Evolutionary conservation across 2,329 filamentous ascomycete genomes (phyloP), one percentile per base, ranked within the genome.

Genomic region (Aspergillus uvarum): DNA sequence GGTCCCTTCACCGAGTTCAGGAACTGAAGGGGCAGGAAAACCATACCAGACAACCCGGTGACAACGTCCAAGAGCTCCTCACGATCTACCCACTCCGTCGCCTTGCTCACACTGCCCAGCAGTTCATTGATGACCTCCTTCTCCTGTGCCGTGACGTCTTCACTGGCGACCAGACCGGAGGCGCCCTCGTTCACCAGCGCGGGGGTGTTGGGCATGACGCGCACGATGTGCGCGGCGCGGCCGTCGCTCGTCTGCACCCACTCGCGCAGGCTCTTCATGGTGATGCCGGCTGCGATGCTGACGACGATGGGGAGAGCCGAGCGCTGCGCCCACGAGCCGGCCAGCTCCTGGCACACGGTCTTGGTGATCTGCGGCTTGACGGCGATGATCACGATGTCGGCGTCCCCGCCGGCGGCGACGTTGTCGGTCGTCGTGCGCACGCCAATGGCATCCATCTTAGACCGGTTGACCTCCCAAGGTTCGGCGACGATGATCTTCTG

Each of bases 141-240:
- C 65, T 74, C 71, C 12, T 65, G 65, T 0, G 44, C 54, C 0
- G 66, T 70, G 0, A 74, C 68, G 58, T 71, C 69, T 14, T 47
- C 49, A 19, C 70, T 67, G 1, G 72, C 68, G 52, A 68, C 69
- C 11, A 68, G 62, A 19, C 72, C 72, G 0, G 68, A 71, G 0
- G 72, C 72, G n/a, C 72, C 72, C 65, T 74, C 71, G 0, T 67
- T 65, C 2, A 74, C 70, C 2, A 74, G 61, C 4, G 72, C 72
- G 1, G 72, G 72, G 0, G 72, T 74, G 55, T 74, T 74, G 5
- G 72, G 72, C 72, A 74, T 74, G 8, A 74, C 72, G n/a, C 72
- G 70, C 6, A 74, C 70, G 51, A 70, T 65, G 55, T 72, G 72
- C 6, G 68, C 65, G 0, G 57, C 58, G 10, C 65, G 61, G 3